These are phyloP conservation scores for Neopestalotiopsis sp. DNA, from an alignment of 2,329 filamentous ascomycete species.

Conservation along the genomic window DNA sequence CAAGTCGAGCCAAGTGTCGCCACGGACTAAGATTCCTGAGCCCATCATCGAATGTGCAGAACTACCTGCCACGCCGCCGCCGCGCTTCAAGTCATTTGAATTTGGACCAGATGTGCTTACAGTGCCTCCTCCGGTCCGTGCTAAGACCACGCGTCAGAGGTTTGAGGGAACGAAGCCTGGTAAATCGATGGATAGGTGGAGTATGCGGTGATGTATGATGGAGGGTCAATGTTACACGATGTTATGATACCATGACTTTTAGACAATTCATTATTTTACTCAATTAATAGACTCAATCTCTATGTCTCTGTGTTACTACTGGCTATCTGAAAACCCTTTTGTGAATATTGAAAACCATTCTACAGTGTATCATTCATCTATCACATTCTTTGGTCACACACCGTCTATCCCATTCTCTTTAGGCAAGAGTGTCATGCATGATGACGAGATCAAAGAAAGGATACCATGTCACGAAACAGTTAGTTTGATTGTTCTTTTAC, in stretches of 20 bases:
- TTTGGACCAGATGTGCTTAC: neutral
- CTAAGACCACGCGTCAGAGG: neutral
- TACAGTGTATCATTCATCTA: too few relatives aligned
- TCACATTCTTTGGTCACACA: too few relatives aligned
- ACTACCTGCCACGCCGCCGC: slow-evolving; percentile 21
- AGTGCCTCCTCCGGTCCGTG: neutral
- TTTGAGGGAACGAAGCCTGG: neutral
- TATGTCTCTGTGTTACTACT: too few relatives aligned
- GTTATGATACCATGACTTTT: neutral
- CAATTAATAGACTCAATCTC: too few relatives aligned
- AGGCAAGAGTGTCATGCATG: too few relatives aligned
- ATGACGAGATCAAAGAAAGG: neutral
- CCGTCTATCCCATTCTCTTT: too few relatives aligned
- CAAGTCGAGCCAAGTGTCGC: neutral
- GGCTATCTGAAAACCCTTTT: too few relatives aligned
- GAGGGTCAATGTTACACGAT: neutral
- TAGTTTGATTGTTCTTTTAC: neutral
- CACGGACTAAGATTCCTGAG: neutral
- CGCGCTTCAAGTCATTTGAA: slow-evolving; percentile 13
- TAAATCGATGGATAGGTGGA: slow-evolving; percentile 8
- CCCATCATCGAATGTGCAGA: slow-evolving; percentile 3
- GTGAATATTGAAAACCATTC: too few relatives aligned
- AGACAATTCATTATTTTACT: neutral
- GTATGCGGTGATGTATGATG: neutral
- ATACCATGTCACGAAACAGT: neutral